Evolutionary conservation across 78 protist genomes (phyloP), one percentile per base, ranked within the genome.

Genomic region (Dictyostelium intermedium): DNA sequence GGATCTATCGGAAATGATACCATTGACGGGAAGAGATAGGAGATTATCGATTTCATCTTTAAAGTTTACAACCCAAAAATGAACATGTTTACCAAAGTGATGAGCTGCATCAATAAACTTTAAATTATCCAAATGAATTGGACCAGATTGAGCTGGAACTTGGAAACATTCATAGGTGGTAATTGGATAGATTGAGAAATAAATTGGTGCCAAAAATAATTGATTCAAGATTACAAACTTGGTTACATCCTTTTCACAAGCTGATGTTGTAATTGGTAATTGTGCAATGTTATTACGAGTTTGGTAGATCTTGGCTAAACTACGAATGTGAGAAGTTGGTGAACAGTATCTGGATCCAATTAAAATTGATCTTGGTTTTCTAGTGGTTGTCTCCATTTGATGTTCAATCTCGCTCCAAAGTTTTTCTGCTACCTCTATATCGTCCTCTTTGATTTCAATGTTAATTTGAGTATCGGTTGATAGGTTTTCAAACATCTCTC

Each of bases 401-500:
- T 70, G 37, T 27, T 53, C 79, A 7, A 87, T 78, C 37, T 77
- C 85, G 10, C 11, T 76, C 93, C 93, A 87, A 8, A 87, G 47
- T 9, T n/a, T 5, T 30, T 87, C 50, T 2, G 93, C 74, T 2
- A 87, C 93, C 0, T 27, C 39, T 1, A 27, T 0, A 79, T 78
- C 80, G 10, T 87, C 80, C 27, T 87, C 93, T 45, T 87, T 87
- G 9, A 87, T 87, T 8, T 87, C 93, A 23, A 87, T 87, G 70
- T 87, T 87, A 3, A 87, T 8, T 79, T 81, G 80, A 0, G 78
- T 63, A 23, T 23, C 45, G 1, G 37, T 10, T 5, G 78, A 39
- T 4, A 87, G 34, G 8, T 3, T 1, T 13, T 79, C 81, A 61
- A 87, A 87, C 70, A 87, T 23, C 60, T 87, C 82, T 1, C 70